Percentiles rank a stretch among this genome's conserved stretches.
These are phyloP conservation scores for Zymoseptoria crescenta DNA, from an alignment of 2,329 filamentous ascomycete genomes.

Conservation along the genomic window DNA sequence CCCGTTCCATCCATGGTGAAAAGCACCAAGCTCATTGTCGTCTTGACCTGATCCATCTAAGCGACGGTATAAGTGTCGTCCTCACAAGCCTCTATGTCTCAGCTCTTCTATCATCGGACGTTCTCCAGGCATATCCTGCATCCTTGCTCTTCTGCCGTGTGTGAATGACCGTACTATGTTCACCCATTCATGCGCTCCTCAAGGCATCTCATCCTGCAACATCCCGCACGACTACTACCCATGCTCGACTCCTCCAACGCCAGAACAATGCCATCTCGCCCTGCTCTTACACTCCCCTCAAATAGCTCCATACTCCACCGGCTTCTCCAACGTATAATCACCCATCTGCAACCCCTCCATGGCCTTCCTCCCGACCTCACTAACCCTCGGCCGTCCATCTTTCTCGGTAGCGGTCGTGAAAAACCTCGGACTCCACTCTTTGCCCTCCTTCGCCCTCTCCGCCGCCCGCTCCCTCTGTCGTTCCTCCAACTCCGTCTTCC, in stretches of 20 bases:
- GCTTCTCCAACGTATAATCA: conserved; percentile 42
- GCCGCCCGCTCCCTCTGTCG: conserved; percentile 76
- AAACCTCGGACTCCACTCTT: conserved; percentile 78
- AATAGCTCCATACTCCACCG: conserved; percentile 33
- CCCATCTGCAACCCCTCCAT: conserved; percentile 49
- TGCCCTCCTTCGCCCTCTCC: conserved; percentile 61
- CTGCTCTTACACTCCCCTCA: conserved; percentile 5
- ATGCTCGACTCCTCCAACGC: neutral
- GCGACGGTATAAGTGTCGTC: neutral
- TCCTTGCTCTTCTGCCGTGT: neutral
- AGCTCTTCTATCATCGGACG: neutral
- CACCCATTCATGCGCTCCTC: neutral
- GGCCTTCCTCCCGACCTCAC: conserved; percentile 51
- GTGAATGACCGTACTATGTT: neutral
- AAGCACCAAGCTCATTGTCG: neutral
- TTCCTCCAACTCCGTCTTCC: conserved; percentile 91
- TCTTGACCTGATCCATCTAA: neutral
- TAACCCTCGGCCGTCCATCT: conserved; percentile 55
- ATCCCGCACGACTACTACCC: neutral
- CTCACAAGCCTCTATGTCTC: neutral
- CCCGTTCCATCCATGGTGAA: too few species aligned
- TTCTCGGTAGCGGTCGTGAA: conserved; percentile 60
- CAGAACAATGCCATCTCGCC: neutral
- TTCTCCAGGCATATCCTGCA: neutral
- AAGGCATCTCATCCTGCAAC: neutral